Base-by-base conservation (phyloP, 2,329 filamentous ascomycete genomes). In the Diaporthe sp. region DNA sequence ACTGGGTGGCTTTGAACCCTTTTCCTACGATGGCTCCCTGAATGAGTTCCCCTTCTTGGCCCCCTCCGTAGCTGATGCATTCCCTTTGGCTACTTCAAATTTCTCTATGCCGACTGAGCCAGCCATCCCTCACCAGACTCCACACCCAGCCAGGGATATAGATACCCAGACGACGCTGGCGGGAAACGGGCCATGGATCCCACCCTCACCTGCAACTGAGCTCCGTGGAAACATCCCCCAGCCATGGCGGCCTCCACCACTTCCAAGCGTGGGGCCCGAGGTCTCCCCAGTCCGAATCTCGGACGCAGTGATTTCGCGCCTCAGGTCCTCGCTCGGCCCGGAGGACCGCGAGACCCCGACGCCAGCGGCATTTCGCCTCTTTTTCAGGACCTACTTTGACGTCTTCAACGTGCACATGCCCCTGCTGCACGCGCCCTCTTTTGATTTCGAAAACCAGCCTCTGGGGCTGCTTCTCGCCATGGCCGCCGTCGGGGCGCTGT, bases 361-460 rank as follows among this genome's bases (percentile, higher is more conserved):
- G 9, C 17, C 42, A 31, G 25, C 59, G 6, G 25, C 59, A 8
- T 17, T 65, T 17, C 42, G 25, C 2, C 59, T 65, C 39, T 65
- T 46, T 5, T 25, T 65, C 3, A 15, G n/a, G n/a, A 31, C 59
- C 1, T 65, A 46, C 42, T 65, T 65, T 5, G 39, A 65, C n/a
- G 39, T 65, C 3, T 65, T 65, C 17, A 65, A 65, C 59, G 42
- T 65, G 17, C 59, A 65, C 42, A 25, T 65, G 17, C 59, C 59
- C 8, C n/a, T 65, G 25, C 15, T 65, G 10, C 59, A 65, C 25
- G 59, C 25, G 9, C 42, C 59, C 0, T 65, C 59, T 0, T 65
- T 65, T 1, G 39, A 65, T 25, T 31, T 22, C 9, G 25, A 65
- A 0, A 8, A 3, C 9, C 39, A 65, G 17, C 59, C 59, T 1